Evolutionary conservation across 202 grass and related monocot genomes (phyloP).

Genomic region (Saccharum hybrid): DNA sequence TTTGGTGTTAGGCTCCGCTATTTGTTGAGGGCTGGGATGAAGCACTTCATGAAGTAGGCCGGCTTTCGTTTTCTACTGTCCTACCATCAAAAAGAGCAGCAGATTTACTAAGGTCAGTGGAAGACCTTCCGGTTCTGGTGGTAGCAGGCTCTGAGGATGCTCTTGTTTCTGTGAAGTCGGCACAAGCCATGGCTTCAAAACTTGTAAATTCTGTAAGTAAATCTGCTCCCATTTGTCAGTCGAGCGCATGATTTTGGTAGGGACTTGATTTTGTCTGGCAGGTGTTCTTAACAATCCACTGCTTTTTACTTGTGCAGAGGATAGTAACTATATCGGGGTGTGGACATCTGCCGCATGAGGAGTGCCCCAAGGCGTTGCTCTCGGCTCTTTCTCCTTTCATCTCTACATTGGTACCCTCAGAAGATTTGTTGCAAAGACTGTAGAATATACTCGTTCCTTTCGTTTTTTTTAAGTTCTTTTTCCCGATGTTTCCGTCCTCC

Average conservation of each 20-base stretch:
- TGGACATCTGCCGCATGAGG: conserved; percentile 94
- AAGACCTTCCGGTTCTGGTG: conserved; percentile 83
- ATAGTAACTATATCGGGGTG: conserved; percentile 85
- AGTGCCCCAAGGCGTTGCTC: conserved; percentile 89
- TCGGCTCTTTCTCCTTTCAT: conserved; percentile 88
- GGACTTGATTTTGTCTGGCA: background rate
- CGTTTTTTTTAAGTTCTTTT: background rate
- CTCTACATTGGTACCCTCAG: conserved; percentile 68
- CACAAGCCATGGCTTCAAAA: conserved; percentile 84
- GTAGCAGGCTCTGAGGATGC: conserved; percentile 87
- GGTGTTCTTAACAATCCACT: background rate
- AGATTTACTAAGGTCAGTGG: conserved; percentile 73
- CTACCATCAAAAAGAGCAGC: conserved; percentile 70
- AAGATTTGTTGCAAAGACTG: conserved; percentile 70
- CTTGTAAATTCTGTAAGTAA: conserved; percentile 87
- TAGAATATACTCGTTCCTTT: conserved; percentile 44
- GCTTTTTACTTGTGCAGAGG: conserved; percentile 58
- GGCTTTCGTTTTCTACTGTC: conserved; percentile 87
- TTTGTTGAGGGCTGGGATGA: conserved; percentile 98
- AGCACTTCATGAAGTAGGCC: conserved; percentile 94
- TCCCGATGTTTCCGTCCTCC: conserved; percentile 6
- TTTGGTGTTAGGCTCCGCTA: conserved; percentile 69
- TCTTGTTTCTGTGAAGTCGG: conserved; percentile 81
- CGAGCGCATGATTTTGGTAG: background rate
- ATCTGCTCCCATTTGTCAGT: background rate